Base-by-base conservation (phyloP, 805 yeast species). In the Metschnikowia corniflorae region DNA sequence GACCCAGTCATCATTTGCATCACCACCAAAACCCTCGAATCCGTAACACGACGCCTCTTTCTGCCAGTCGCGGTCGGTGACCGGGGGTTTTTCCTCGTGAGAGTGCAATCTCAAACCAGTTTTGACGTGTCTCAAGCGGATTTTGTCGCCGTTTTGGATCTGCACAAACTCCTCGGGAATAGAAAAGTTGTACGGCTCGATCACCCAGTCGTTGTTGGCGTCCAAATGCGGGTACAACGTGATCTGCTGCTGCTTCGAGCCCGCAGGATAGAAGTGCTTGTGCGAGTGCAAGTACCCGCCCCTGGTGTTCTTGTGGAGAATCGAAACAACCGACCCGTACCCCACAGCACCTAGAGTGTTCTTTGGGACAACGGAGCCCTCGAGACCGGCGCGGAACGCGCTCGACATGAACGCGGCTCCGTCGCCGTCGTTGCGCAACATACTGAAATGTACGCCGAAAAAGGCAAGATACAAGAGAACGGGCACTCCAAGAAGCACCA, bases 271-370 rank as follows among this genome's bases (percentile, higher is more conserved):
- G 49, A 68, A 62, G 51, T 77, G 80, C 39, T 71, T 69, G 60
- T 85, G 95, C n/a, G 91, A 82, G 58, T 85, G 95, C 50, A 85
- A 69, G 60, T 85, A 85, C 33, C 93, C 93, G 47, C 89, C 93
- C 49, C 71, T 73, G 24, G 91, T 81, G 44, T 75, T 77, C 21
- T 75, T 44, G 54, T 85, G 95, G 55, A 82, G 82, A 26, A 85
- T 47, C 24, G 87, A 70, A 19, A 85, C 72, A 7, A 63, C 58
- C 4, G 91, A 83, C 23, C 84, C 82, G 43, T 79, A 77, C 47
- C 93, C 93, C 30, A 85, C 89, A 33, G 78, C 75, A 10, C 85
- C 82, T 26, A 56, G 51, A 24, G 84, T 77, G 40, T 74, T 56
- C 20, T 51, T 57, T 40, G 91, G 91, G 39, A 85, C 74, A 7